phyloP scores from a whole-genome alignment of 2,329 filamentous ascomycete genomes.

The Akanthomyces muscarius region DNA sequence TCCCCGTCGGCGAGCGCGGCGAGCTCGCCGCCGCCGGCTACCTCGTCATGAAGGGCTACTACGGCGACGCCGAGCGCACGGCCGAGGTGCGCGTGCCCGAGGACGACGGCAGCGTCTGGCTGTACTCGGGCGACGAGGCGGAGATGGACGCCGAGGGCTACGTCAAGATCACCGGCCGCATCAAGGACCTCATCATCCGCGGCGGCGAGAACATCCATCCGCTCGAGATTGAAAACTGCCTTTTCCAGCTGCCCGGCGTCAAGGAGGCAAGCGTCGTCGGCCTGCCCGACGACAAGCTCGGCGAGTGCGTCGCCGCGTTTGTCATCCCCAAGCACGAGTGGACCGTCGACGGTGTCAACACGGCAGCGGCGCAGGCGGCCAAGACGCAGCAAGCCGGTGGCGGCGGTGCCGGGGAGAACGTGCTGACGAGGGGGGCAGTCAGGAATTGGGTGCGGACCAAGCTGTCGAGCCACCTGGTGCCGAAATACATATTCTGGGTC shows the following conservation, averaged over 20 bases:
- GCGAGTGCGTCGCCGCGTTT: conserved; percentile 84
- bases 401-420: conserved; percentile 12
- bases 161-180: conserved; percentile 81
- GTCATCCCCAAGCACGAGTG: conserved; percentile 50
- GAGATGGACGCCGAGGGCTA: conserved; percentile 79
- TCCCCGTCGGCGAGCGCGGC: conserved; percentile 65
- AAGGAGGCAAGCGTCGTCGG: conserved; percentile 80
- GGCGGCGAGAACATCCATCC: conserved; percentile 97
- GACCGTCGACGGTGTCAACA: conserved; percentile 22
- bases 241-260: conserved; percentile 68
- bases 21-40: conserved; percentile 85
- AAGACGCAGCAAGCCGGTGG: conserved; percentile 16
- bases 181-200: conserved; percentile 93
- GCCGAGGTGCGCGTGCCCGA: conserved; percentile 56
- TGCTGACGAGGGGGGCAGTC: conserved; percentile 56
- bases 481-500: conserved; percentile 85
- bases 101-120: conserved; percentile 64
- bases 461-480: conserved; percentile 72
- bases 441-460: conserved; percentile 67
- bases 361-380: conserved; percentile 24
- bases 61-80: conserved; percentile 67
- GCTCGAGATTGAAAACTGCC: conserved; percentile 83
- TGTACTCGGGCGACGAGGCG: conserved; percentile 91
- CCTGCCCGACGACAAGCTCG: conserved; percentile 74
- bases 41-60: conserved; percentile 88